These are phyloP conservation scores for Torrubiellomyces zombiae DNA, from an alignment of 2,329 filamentous ascomycete genomes.

Conservation along the genomic window DNA sequence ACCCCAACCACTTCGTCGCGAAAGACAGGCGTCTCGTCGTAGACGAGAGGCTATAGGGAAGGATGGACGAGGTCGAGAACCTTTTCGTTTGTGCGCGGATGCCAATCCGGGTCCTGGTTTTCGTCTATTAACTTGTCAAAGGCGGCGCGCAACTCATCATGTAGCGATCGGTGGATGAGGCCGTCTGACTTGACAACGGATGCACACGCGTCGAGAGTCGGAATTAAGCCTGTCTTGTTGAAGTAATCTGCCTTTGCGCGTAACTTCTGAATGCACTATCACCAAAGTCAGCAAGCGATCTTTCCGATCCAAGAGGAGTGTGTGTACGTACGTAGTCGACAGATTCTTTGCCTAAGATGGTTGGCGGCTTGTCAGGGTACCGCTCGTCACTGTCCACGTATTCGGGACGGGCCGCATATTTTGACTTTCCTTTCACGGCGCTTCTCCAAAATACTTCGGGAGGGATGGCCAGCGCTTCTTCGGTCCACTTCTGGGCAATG, in stretches of 20 bases:
- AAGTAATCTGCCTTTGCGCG: conserved; percentile 16
- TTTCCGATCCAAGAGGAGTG: too few relatives aligned
- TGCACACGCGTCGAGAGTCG: conserved; percentile 15
- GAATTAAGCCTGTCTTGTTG: conserved; percentile 15
- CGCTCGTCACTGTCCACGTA: too few relatives aligned
- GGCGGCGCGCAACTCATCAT: conserved; percentile 22
- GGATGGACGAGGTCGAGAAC: conserved; percentile 49
- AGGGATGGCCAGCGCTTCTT: too few relatives aligned
- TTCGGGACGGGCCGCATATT: too few relatives aligned
- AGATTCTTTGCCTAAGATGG: too few relatives aligned
- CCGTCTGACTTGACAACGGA: conserved; percentile 19
- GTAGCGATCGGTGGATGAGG: conserved; percentile 9
- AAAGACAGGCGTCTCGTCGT: conserved; percentile 25
- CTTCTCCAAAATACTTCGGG: too few relatives aligned
- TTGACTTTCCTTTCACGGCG: too few relatives aligned
- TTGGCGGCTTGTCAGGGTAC: too few relatives aligned
- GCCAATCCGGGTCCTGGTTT: conserved; percentile 38
- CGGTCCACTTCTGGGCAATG: too few relatives aligned
- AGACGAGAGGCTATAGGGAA: conserved; percentile 43
- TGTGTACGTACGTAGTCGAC: too few relatives aligned
- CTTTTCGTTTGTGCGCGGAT: conserved; percentile 36
- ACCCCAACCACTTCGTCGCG: conserved; percentile 17
- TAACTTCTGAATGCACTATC: conserved; percentile 19
- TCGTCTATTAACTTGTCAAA: conserved; percentile 32
- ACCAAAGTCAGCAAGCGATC: too few relatives aligned